Evolutionary conservation across 2,329 filamentous ascomycete genomes (phyloP).

Genomic region (Penicillium rolfsii): DNA sequence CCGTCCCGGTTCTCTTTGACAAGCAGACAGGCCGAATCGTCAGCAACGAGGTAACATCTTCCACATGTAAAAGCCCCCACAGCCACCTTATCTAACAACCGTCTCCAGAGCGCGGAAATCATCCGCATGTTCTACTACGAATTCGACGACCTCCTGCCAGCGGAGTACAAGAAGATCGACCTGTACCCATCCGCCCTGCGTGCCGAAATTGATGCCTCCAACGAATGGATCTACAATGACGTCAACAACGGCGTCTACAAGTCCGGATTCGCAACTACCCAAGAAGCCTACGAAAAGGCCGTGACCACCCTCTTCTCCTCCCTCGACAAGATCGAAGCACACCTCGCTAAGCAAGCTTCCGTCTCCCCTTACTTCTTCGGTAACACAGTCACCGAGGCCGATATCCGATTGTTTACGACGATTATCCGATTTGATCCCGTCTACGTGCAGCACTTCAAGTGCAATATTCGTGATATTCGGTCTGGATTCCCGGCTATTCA

Average conservation of each 20-base stretch:
- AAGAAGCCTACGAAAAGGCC: conserved; percentile 78
- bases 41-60: conserved; percentile 71
- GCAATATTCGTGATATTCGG: conserved; percentile 82
- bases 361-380: conserved; percentile 72
- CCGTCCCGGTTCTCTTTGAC: conserved; percentile 80
- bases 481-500: conserved; percentile 81
- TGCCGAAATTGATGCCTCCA: conserved; percentile 71
- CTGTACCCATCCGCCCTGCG: conserved; percentile 70
- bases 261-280: conserved; percentile 79
- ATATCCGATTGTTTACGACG: conserved; percentile 75
- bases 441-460: conserved; percentile 82
- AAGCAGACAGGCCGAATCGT: conserved; percentile 74
- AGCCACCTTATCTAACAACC: neutral
- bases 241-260: conserved; percentile 59
- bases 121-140: conserved; percentile 83
- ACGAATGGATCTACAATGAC: conserved; percentile 77
- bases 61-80: neutral
- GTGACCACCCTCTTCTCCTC: conserved; percentile 72
- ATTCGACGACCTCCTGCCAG: conserved; percentile 73
- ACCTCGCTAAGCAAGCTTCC: conserved; percentile 57
- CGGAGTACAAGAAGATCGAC: conserved; percentile 62
- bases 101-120: conserved; percentile 71
- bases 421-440: conserved; percentile 74
- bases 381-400: conserved; percentile 74
- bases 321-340: conserved; percentile 74